phyloP scores from a whole-genome alignment of 164 flowering plant species.

The Chimonanthus praecox region DNA sequence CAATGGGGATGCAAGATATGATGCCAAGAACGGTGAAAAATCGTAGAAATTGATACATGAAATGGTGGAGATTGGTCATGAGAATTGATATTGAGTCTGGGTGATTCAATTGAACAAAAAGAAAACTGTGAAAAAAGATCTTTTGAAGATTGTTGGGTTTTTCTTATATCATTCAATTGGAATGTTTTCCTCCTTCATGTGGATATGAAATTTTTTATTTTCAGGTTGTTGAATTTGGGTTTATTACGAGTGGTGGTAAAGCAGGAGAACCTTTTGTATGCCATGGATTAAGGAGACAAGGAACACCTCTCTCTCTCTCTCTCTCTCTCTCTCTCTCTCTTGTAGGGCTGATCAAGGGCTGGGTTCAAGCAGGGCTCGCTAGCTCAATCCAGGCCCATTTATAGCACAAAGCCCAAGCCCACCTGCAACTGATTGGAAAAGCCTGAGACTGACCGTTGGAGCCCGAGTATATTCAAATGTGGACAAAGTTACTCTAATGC shows the following conservation, averaged over 20 bases:
- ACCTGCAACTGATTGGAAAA: no score
- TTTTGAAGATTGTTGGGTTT: background rate
- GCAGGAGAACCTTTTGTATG: conserved; percentile 23
- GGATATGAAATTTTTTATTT: background rate
- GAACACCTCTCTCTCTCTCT: background rate
- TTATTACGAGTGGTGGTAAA: conserved; percentile 7
- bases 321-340: no score
- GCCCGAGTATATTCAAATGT: no score
- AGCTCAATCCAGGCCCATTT: no score
- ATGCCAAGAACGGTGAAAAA: conserved; percentile 7
- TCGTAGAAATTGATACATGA: conserved; percentile 1
- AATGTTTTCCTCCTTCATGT: background rate
- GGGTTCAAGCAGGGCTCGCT: no score
- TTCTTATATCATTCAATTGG: no score
- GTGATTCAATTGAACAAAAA: background rate
- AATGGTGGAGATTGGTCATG: conserved; percentile 6
- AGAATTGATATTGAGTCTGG: background rate
- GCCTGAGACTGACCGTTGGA: no score
- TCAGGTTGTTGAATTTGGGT: background rate
- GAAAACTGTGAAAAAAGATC: background rate
- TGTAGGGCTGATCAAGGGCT: no score
- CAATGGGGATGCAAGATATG: conserved; percentile 15
- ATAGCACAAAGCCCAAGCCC: no score
- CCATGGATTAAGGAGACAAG: conserved; percentile 22
- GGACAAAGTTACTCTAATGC: no score